Conservation (phyloP, 805 yeast species). For the Wickerhamomyces hampshirensis region DNA sequence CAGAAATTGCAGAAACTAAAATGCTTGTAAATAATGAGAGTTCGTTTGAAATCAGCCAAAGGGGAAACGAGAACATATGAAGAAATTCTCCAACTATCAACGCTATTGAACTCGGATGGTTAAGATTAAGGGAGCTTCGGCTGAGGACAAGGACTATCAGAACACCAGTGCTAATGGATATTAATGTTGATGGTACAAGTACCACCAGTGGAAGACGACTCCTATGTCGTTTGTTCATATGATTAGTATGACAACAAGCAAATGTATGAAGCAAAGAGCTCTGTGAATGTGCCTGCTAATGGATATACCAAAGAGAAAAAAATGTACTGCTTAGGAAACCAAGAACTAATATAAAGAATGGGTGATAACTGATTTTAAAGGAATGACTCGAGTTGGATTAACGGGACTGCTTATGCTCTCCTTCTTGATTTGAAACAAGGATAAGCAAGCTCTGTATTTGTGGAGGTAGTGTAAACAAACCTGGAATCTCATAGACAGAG, state of each 20-base stretch:
- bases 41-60: constrained; percentile 2
- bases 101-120: constrained; percentile 2
- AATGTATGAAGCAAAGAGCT: neutral
- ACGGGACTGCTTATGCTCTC: too few relatives aligned
- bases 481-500: too few relatives aligned
- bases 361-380: too few relatives aligned
- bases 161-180: constrained; percentile 14
- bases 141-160: constrained; percentile 9
- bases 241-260: neutral
- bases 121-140: constrained; percentile 1
- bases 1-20: constrained; percentile 4
- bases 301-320: too few relatives aligned
- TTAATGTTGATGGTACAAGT: constrained; percentile 2
- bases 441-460: too few relatives aligned
- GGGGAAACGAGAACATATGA: constrained; percentile 9
- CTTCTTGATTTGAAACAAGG: too few relatives aligned
- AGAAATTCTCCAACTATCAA: constrained; percentile 13
- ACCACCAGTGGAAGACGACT: constrained; percentile 1
- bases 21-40: neutral
- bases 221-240: constrained; percentile 6
- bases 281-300: too few relatives aligned
- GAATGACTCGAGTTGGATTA: too few relatives aligned
- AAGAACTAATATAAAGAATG: too few relatives aligned
- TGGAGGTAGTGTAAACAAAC: neutral
- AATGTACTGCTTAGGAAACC: too few relatives aligned